Evolutionary conservation across 1,284 basidiomycete species (phyloP).

Genomic region (Xerocomus cyaneibrunnescens): DNA sequence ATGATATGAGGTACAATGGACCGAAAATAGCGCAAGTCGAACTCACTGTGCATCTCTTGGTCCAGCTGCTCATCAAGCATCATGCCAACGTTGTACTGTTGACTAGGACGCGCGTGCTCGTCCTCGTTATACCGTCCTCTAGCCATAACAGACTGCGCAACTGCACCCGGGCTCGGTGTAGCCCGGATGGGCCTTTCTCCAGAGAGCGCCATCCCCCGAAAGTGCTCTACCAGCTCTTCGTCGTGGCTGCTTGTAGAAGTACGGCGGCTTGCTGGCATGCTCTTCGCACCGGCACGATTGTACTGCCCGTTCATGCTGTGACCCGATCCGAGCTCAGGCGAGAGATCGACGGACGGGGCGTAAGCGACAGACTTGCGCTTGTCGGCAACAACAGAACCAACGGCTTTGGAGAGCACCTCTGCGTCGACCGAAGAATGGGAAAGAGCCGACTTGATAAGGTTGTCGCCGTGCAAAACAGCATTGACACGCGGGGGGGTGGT

Average conservation of each 20-base stretch:
- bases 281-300: conserved; percentile 73
- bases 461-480: conserved; percentile 55
- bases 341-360: conserved; percentile 69
- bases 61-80: conserved; percentile 89
- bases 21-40: conserved; percentile 5
- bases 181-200: conserved; percentile 56
- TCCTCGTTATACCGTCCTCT: conserved; percentile 52
- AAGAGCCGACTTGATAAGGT: conserved; percentile 44
- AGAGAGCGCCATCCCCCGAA: conserved; percentile 64
- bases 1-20: conserved; percentile 20
- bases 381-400: conserved; percentile 61
- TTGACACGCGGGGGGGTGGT: conserved; percentile 80
- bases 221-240: conserved; percentile 72
- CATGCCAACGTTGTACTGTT: conserved; percentile 76
- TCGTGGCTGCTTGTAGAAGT: conserved; percentile 79
- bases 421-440: conserved; percentile 54
- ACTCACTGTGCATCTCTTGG: conserved; percentile 86
- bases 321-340: conserved; percentile 56
- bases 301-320: conserved; percentile 50
- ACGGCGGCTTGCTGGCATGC: conserved; percentile 84
- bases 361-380: conserved; percentile 87
- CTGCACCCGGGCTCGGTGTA: conserved; percentile 50
- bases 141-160: conserved; percentile 51
- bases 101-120: conserved; percentile 55
- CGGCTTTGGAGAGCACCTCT: conserved; percentile 60